Evolutionary conservation across 2,329 filamentous ascomycete genomes (phyloP), one percentile per base, ranked within the genome.

Genomic region (Cordyceps cateniannulata): DNA sequence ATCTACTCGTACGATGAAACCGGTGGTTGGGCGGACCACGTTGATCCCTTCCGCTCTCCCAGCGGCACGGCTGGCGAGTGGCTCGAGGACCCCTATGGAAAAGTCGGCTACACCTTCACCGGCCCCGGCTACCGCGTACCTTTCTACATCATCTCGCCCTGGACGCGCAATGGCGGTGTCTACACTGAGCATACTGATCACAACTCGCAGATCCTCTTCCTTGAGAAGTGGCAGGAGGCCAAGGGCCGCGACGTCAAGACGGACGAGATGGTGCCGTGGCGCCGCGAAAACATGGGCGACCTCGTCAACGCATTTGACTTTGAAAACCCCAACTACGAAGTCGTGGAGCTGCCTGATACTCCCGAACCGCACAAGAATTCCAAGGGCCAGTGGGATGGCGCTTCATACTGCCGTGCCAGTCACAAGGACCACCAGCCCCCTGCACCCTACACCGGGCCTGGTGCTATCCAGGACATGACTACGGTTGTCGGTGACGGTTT

Each of bases 141-240:
- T 0, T 80, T 83, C 62, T 79, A 80, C 64, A 81, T 84, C 68
- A 74, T 84, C 59, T 83, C 81, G 0, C 81, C 81, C 0, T 84
- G 79, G 75, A 84, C 81, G 0, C 78, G 81, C 16, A 78, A 79
- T 12, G 78, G 77, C 9, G 76, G 79, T 24, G 79, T 84, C 2
- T 82, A 81, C 63, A 81, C 79, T 0, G 81, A 83, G 66, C 78
- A 79, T 48, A 74, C 77, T 5, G 81, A 84, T 65, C 81, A 84
- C 68, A 82, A 76, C 63, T 83, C 81, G 0, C 81, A 83, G 62
- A 79, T 83, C 29, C 69, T 81, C 47, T 83, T 84, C 64, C 66
- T 84, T 1, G 81, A 83, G 67, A 69, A 78, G 65, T 81, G 79
- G 79, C 67, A 69, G 42, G 65, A 65, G 1, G 70, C 71, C 44